Evolutionary conservation across 371 early-diverging fungal genomes (phyloP).

Genomic region (Circinella minor): DNA sequence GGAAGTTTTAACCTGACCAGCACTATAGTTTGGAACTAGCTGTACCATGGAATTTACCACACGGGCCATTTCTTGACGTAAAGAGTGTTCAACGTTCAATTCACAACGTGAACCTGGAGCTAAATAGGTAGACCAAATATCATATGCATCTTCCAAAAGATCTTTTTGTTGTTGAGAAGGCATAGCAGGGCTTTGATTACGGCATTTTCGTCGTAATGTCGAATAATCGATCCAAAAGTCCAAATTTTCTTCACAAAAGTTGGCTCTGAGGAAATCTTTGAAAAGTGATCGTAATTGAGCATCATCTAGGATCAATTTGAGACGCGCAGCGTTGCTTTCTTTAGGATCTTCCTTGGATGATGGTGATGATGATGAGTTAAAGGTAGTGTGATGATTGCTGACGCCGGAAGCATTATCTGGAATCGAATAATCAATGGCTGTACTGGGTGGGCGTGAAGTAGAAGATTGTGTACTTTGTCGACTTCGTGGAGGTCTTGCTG

Average conservation of each 20-base stretch:
- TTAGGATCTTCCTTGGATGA: slow-evolving; percentile 17
- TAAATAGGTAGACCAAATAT: slow-evolving; percentile 66
- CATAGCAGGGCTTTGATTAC: slow-evolving; percentile 42
- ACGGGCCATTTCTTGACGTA: slow-evolving; percentile 52
- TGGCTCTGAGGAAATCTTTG: slow-evolving; percentile 66
- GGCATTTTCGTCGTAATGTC: slow-evolving; percentile 41
- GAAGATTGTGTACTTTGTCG: not conserved
- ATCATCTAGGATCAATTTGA: slow-evolving; percentile 67
- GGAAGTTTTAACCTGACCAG: slow-evolving; percentile 36
- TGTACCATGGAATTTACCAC: slow-evolving; percentile 52
- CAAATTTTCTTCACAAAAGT: slow-evolving; percentile 77
- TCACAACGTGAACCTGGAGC: slow-evolving; percentile 60
- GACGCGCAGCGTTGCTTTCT: slow-evolving; percentile 29
- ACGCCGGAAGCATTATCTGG: not conserved
- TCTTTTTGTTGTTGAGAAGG: slow-evolving; percentile 39
- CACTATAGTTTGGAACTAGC: slow-evolving; percentile 42
- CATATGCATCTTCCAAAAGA: slow-evolving; percentile 63
- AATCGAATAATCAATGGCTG: slow-evolving; percentile 12
- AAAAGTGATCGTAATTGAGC: slow-evolving; percentile 63
- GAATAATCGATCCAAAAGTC: slow-evolving; percentile 69
- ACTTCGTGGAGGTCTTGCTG: not conserved
- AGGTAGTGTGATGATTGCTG: not conserved
- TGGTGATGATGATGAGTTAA: not conserved
- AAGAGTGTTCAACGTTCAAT: slow-evolving; percentile 60
- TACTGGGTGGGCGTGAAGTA: slow-evolving; percentile 20